A percentile compares a stretch with the other conserved stretches of the same genome.
Conservation (phyloP, 768 basidiomycete species). For the Rhizopogon salebrosus region DNA sequence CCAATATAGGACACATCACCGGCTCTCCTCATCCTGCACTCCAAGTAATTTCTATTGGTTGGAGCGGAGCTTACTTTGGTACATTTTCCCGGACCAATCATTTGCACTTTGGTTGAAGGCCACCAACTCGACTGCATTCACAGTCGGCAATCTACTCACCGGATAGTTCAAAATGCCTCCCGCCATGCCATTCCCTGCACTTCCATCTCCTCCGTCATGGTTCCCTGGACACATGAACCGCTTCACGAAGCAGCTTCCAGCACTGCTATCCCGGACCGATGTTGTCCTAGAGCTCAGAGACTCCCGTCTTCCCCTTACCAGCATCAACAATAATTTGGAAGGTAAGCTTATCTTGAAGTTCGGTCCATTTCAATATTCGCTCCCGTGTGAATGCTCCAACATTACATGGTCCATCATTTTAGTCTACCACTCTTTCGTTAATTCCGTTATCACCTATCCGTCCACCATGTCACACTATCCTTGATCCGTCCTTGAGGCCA, state of each 20-base stretch:
- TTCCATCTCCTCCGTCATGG: constrained; percentile 84
- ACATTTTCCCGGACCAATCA: not conserved
- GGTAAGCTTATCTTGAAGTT: constrained; percentile 42
- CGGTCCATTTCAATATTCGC: constrained; percentile 12
- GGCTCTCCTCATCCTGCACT: not conserved
- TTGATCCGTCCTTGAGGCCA: constrained; percentile 9
- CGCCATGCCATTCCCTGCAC: constrained; percentile 36
- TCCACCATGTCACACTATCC: not conserved
- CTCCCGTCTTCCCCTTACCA: constrained; percentile 87
- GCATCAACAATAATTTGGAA: constrained; percentile 88
- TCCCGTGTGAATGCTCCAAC: constrained; percentile 16
- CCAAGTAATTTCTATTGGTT: not conserved
- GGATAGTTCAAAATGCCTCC: constrained; percentile 23
- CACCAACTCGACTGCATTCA: not conserved
- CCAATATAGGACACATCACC: no score
- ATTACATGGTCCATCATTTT: constrained; percentile 1
- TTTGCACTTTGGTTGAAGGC: not conserved
- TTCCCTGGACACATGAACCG: constrained; percentile 95
- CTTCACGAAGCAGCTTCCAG: constrained; percentile 73
- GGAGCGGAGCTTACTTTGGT: not conserved
- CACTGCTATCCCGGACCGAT: constrained; percentile 74
- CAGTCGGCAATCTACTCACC: not conserved
- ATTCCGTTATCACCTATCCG: not conserved
- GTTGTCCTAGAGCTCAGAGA: constrained; percentile 95
- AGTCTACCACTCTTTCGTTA: not conserved